These are phyloP conservation scores for Hypocrella siamensis DNA, from an alignment of 2,329 filamentous ascomycete genomes.

Conservation along the genomic window DNA sequence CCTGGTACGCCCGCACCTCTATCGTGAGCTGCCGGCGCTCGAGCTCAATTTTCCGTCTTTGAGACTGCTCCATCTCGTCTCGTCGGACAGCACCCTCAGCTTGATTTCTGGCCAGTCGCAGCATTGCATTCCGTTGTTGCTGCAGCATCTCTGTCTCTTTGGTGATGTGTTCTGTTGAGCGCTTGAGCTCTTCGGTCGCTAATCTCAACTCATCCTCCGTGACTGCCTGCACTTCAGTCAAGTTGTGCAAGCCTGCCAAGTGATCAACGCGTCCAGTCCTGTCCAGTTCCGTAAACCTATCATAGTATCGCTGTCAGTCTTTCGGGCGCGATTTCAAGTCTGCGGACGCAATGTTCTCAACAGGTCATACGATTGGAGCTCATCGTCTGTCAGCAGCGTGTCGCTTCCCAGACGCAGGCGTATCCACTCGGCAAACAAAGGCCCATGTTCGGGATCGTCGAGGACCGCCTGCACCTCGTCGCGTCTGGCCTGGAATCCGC, in stretches of 20 bases:
- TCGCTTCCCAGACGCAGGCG: slow-evolving; percentile 29
- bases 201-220: slow-evolving; percentile 42
- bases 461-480: slow-evolving; percentile 23
- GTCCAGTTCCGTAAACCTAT: slow-evolving; percentile 34
- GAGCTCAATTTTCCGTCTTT: slow-evolving; percentile 15
- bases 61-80: slow-evolving; percentile 12
- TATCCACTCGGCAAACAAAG: slow-evolving; percentile 30
- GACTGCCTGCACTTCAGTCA: slow-evolving; percentile 32
- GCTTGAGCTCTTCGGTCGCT: slow-evolving; percentile 48
- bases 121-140: slow-evolving; percentile 45
- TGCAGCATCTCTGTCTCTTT: slow-evolving; percentile 46
- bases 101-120: slow-evolving; percentile 28
- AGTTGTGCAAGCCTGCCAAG: slow-evolving; percentile 27
- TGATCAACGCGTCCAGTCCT: slow-evolving; percentile 30
- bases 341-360: no score
- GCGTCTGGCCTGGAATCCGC: slow-evolving; percentile 15
- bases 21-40: slow-evolving; percentile 24
- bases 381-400: slow-evolving; percentile 37
- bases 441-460: slow-evolving; percentile 16
- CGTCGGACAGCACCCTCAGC: slow-evolving; percentile 14
- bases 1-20: slow-evolving; percentile 17
- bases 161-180: slow-evolving; percentile 47
- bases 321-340: not conserved
- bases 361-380: slow-evolving; percentile 37
- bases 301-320: not conserved